Base-by-base conservation (phyloP, 352 stramenopile genomes). In the Globisporangium polare region DNA sequence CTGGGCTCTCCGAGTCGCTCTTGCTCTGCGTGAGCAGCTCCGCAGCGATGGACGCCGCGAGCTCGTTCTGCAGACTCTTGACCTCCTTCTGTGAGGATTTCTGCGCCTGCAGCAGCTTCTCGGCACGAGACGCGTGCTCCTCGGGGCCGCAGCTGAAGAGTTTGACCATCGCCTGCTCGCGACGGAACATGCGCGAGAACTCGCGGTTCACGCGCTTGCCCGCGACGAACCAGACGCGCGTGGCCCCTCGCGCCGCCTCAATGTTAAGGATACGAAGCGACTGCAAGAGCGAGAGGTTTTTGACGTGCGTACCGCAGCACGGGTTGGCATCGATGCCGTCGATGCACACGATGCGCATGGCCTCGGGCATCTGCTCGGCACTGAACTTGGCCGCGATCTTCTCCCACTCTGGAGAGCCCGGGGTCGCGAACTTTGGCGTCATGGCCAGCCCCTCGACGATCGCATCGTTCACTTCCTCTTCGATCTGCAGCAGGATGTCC, bases 291-390 rank as follows among this genome's bases (percentile, higher is more conserved):
- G 53, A 67, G 9, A 87, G 51, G 52, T 76, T 89, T 51, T 86
- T 67, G 10, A 97, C 88, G 68, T 97, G 89, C 13, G 89, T 97
- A 39, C 89, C 89, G 56, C 89, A 96, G 76, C 89, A 97, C 29
- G 88, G 85, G 65, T 97, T 97, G 39, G 69, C 63, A 68, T 97
- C 89, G 18, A 97, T 33, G 9, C 79, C 83, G 46, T 89, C 83
- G 47, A 97, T 96, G 18, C 74, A 72, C n/a, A 97, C 79, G 50
- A 96, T 71, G 57, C 89, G 86, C 57, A 97, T 78, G 31, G 73
- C 78, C 33, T 81, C 82, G 5, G 83, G 86, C 63, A 72, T 80
- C 59, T 89, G 66, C 8, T 71, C 62, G 20, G 74, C 66, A 22
- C 75, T 67, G 62, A 88, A 90, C 58, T 89, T 88, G 49, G 69